Evolutionary conservation across 768 basidiomycete species (phyloP).

Genomic region (Candolleomyces eurysporus): DNA sequence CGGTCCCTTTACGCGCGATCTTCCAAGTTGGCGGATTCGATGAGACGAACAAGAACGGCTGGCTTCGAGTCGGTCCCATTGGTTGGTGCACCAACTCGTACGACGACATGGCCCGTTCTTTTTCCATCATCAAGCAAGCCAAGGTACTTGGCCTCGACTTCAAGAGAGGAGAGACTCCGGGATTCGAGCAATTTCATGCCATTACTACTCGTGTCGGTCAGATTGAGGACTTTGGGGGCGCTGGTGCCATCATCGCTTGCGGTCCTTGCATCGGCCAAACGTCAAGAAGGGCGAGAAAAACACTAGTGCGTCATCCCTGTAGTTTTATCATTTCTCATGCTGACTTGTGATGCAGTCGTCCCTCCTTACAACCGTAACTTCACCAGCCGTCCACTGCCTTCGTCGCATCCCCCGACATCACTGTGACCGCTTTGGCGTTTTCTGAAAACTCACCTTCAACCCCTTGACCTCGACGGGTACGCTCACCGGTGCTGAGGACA

Average conservation of each 20-base stretch:
- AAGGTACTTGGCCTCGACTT: constrained; percentile 79
- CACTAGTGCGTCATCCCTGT: constrained; percentile 65
- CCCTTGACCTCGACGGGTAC: constrained; percentile 91
- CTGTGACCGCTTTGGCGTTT: constrained; percentile 96
- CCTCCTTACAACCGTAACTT: constrained; percentile 99
- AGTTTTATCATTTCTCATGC: background rate
- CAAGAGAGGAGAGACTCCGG: constrained; percentile 95
- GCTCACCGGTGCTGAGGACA: constrained; percentile 87
- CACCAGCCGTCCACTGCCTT: constrained; percentile 97
- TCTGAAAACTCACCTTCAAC: constrained; percentile 94
- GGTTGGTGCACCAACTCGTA: constrained; percentile 99
- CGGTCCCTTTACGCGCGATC: no score
- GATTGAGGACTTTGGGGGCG: constrained; percentile 81
- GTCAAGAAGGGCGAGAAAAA: constrained; percentile 96
- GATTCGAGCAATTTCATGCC: constrained; percentile 96
- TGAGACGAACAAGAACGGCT: no score
- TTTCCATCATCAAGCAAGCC: constrained; percentile 90
- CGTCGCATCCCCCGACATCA: constrained; percentile 90
- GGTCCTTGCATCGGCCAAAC: constrained; percentile 98
- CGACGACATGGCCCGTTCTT: constrained; percentile 98
- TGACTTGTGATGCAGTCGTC: constrained; percentile 60
- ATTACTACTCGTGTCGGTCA: constrained; percentile 97
- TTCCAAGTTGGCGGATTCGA: no score
- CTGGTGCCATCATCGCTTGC: constrained; percentile 93
- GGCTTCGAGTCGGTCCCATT: constrained; percentile 96